These are phyloP conservation scores for Acanthochlamys bracteata DNA, from an alignment of 106 monocot genomes.

Conservation along the genomic window DNA sequence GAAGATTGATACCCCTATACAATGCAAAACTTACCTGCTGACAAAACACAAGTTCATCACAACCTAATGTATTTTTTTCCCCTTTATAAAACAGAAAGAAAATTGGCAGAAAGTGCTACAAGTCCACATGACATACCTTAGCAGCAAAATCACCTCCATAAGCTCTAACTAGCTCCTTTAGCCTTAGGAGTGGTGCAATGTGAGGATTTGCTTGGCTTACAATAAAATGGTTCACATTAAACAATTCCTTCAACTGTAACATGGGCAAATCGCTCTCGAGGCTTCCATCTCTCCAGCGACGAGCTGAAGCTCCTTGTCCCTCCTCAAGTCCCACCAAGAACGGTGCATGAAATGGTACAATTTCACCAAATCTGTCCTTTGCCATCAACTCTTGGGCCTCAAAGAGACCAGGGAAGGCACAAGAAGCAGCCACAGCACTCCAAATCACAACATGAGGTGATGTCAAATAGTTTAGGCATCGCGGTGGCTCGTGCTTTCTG, in stretches of 20 bases:
- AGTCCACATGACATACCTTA: constrained; percentile 57
- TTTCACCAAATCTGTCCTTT: constrained; percentile 77
- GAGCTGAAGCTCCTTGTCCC: constrained; percentile 12
- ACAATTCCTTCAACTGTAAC: constrained; percentile 85
- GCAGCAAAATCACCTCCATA: constrained; percentile 93
- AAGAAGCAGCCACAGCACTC: constrained; percentile 96
- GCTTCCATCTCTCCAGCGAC: constrained; percentile 93
- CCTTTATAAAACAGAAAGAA: too few species aligned
- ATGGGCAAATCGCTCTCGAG: constrained; percentile 97
- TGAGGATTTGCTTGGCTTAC: constrained; percentile 98
- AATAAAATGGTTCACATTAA: constrained; percentile 98
- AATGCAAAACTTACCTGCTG: too few species aligned
- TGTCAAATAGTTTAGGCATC: constrained; percentile 91
- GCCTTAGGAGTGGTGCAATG: constrained; percentile 74
- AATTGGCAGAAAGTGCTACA: not conserved
- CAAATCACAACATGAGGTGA: constrained; percentile 95
- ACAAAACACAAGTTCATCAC: too few species aligned
- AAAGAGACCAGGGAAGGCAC: constrained; percentile 92
- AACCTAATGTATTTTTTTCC: too few species aligned
- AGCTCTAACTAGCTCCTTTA: constrained; percentile 76
- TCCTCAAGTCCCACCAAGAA: constrained; percentile 35
- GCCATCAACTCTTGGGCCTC: constrained; percentile 98
- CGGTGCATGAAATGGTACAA: constrained; percentile 79
- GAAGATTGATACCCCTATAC: too few species aligned
- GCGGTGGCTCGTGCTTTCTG: constrained; percentile 83